These are phyloP conservation scores for Myxozyma udenii DNA, from an alignment of 805 yeast species.

Conservation along the genomic window DNA sequence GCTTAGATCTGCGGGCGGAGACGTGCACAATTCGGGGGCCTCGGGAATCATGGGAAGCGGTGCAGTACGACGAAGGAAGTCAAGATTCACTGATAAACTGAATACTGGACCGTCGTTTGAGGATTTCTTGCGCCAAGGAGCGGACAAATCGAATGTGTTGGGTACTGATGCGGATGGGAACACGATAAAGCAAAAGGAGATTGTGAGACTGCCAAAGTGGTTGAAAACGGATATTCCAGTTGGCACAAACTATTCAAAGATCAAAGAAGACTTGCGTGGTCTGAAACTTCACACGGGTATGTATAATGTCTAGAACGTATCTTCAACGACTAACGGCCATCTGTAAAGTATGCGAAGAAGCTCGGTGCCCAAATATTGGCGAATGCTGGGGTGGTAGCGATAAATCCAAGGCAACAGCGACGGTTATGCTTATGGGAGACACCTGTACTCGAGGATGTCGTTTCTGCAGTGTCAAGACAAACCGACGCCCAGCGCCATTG, in stretches of 20 bases:
- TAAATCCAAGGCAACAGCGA: slow-evolving; percentile 89
- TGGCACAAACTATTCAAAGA: slow-evolving; percentile 75
- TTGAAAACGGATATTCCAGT: slow-evolving; percentile 94
- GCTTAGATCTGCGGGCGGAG: too few species aligned
- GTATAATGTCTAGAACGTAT: neutral
- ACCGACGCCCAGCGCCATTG: slow-evolving; percentile 77
- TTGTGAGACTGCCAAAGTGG: slow-evolving; percentile 77
- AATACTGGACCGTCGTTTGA: slow-evolving; percentile 90
- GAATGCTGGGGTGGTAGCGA: slow-evolving; percentile 99
- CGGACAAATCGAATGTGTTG: slow-evolving; percentile 6
- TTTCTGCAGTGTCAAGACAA: slow-evolving; percentile 94
- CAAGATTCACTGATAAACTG: slow-evolving; percentile 64
- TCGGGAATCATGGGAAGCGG: too few species aligned
- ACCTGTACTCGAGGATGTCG: slow-evolving; percentile 99
- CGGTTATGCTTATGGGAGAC: slow-evolving; percentile 97
- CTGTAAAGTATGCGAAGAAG: slow-evolving; percentile 83
- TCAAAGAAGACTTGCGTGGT: slow-evolving; percentile 84
- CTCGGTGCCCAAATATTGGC: slow-evolving; percentile 98
- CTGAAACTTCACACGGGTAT: slow-evolving; percentile 70
- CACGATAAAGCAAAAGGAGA: slow-evolving; percentile 18
- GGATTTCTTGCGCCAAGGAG: slow-evolving; percentile 57
- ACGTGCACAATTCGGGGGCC: too few species aligned
- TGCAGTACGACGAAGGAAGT: slow-evolving; percentile 32
- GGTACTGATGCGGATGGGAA: slow-evolving; percentile 1
- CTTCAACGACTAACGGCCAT: neutral